These are phyloP conservation scores for Mastigamoeba balamuthi DNA, from an alignment of 78 protist species.

Conservation along the genomic window DNA sequence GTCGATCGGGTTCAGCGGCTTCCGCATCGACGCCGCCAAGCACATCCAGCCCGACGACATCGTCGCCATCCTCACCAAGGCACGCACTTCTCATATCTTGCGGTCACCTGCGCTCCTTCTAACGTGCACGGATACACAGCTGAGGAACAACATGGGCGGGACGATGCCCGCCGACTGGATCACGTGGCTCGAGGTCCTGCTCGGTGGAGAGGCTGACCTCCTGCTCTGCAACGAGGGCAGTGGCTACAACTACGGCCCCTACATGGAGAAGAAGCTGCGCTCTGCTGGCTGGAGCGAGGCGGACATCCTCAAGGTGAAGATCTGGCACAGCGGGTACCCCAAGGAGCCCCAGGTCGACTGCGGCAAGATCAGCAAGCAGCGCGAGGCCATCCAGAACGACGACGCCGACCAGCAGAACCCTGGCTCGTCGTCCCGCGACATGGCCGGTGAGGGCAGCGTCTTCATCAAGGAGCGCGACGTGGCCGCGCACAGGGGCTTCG, in stretches of 20 bases:
- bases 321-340: conserved; percentile 47
- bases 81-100: too few relatives aligned
- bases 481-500: conserved; percentile 37
- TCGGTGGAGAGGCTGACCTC: conserved; percentile 52
- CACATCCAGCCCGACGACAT: conserved; percentile 44
- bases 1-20: conserved; percentile 44
- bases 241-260: conserved; percentile 40
- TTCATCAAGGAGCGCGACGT: conserved; percentile 4
- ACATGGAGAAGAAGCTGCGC: background rate
- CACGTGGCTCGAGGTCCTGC: conserved; percentile 42
- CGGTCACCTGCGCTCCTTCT: too few relatives aligned
- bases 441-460: conserved; percentile 41
- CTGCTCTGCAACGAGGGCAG: conserved; percentile 32
- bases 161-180: conserved; percentile 33
- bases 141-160: conserved; percentile 24
- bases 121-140: too few relatives aligned
- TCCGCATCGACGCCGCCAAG: conserved; percentile 64
- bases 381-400: conserved; percentile 33
- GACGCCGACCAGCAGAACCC: conserved; percentile 51
- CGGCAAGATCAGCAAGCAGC: background rate
- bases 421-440: conserved; percentile 37
- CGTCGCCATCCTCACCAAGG: conserved; percentile 29
- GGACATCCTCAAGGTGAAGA: conserved; percentile 50
- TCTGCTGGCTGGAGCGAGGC: conserved; percentile 17
- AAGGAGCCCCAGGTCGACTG: background rate